These are phyloP conservation scores for Candida sp. DNA, from an alignment of 1,139 yeast genomes.

Conservation along the genomic window DNA sequence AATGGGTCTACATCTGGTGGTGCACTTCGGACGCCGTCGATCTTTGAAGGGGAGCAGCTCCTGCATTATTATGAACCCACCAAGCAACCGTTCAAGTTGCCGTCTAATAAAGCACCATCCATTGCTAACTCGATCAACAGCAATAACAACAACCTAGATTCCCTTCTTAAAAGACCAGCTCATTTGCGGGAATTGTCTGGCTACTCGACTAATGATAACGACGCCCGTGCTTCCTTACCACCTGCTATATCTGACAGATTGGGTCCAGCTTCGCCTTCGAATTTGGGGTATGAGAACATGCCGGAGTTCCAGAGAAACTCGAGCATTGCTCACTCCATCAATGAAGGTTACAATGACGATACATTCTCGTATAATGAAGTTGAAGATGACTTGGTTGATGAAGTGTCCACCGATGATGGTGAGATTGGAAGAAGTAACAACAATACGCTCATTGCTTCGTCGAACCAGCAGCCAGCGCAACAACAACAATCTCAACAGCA, in stretches of 20 bases:
- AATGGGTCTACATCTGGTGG: conserved; percentile 5
- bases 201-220: conserved; percentile 12
- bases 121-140: conserved; percentile 26
- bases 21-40: conserved; percentile 9
- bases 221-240: conserved; percentile 2
- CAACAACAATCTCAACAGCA: conserved; percentile 7
- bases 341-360: conserved; percentile 19
- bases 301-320: conserved; percentile 6
- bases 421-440: conserved; percentile 20
- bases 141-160: conserved; percentile 21
- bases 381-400: conserved; percentile 32
- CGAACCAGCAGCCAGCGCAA: conserved; percentile 5
- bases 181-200: conserved; percentile 15
- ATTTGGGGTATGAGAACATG: background rate
- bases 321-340: conserved; percentile 12
- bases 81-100: conserved; percentile 5
- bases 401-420: conserved; percentile 38
- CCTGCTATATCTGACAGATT: conserved; percentile 1
- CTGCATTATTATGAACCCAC: background rate
- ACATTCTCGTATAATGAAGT: conserved; percentile 36
- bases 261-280: background rate
- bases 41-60: conserved; percentile 5
- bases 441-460: conserved; percentile 7
- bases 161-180: conserved; percentile 12
- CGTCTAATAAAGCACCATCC: conserved; percentile 17